Base-by-base conservation (phyloP, 345 rosid genomes). In the Lumnitzera racemosa region DNA sequence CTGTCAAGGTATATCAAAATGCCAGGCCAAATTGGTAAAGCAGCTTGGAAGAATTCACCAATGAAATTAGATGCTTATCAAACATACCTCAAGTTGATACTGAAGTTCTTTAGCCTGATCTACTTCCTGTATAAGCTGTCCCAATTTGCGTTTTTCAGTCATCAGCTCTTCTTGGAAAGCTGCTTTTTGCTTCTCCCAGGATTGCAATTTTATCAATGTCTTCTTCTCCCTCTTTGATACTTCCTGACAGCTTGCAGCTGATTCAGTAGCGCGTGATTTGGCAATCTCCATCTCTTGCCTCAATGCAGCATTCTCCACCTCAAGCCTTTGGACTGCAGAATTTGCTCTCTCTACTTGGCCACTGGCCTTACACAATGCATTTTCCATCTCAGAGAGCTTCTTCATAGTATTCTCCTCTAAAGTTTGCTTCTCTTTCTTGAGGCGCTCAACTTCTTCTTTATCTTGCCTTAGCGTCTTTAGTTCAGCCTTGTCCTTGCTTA, bases 301-400 rank as follows among this genome's bases (percentile, higher is more conserved):
- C 59, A 92, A 67, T 47, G 71, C 71, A 62, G 87, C 65, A 68
- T 82, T 87, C 76, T 92, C 96, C 64, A 74, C 69, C 78, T 92
- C 96, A 29, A 85, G 91, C 80, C 88, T 82, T 51, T 81, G 79
- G 54, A 85, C 90, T 50, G 87, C 70, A 65, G 80, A 67, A 79
- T 87, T 89, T 24, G 88, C 86, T 57, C 72, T 80, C 55, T 83
- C 90, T 41, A 89, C 83, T 79, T 89, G 94, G 49, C 87, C 85
- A 15, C 89, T 73, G n/a, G 89, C 94, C 59, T 83, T 92, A 64
- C 73, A 61, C 69, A 92, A 71, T 24, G 96, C 94, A 65, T 74
- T 72, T 69, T 92, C 96, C 96, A 85, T 87, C 74, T 89, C 94
- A n/a, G 81, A 69, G 25, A 89, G 87, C 72, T 88, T 87, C 80